Evolutionary conservation across 2,329 filamentous ascomycete species (phyloP), one percentile per base, ranked within the genome.

Genomic region (Seiridium unicorne): DNA sequence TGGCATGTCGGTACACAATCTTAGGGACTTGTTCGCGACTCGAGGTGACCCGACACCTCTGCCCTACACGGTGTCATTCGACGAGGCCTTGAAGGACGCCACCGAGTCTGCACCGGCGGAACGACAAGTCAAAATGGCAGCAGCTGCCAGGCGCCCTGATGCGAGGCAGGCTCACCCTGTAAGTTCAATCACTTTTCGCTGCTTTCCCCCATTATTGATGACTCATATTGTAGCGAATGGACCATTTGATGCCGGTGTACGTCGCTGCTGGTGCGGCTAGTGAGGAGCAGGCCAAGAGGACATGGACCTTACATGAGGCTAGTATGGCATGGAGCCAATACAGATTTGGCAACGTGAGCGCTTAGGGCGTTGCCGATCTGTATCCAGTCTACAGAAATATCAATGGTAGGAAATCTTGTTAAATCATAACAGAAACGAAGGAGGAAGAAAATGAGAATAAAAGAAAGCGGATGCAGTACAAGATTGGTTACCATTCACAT

Each of bases 1-100:
- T 0, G 90, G 90, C 9, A 92, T 92, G 89, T 88, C 89, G 0
- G 89, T 90, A 31, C 89, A 91, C 66, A 91, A 91, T 65, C 76
- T 90, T 42, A 79, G 84, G 1, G 84, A 90, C 63, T 55, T 85
- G 65, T 75, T 74, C 18, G 76, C 78, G 66, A 72, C 75, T 11
- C 76, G 78, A 64, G 79, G 77, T 6, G 73, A 78, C 51, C 73
- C 77, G 9, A 59, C 62, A 8, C 81, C 84, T 0, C 63, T 86
- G 66, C 82, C 85, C 9, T 89, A 89, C 67, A 74, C 83, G 1
- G 77, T 80, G 42, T 84, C 80, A 56, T 93, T 92, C 66, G 85
- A 94, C 63, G 80, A 86, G 51, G 85, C 88, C 2, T 76, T 93
- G 48, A 86, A 87, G 66, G 84, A 89, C 26, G 88, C 87, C 0